Evolutionary conservation across 2,329 filamentous ascomycete species (phyloP), one percentile per base, ranked within the genome.

Genomic region (Monosporascus sp.): DNA sequence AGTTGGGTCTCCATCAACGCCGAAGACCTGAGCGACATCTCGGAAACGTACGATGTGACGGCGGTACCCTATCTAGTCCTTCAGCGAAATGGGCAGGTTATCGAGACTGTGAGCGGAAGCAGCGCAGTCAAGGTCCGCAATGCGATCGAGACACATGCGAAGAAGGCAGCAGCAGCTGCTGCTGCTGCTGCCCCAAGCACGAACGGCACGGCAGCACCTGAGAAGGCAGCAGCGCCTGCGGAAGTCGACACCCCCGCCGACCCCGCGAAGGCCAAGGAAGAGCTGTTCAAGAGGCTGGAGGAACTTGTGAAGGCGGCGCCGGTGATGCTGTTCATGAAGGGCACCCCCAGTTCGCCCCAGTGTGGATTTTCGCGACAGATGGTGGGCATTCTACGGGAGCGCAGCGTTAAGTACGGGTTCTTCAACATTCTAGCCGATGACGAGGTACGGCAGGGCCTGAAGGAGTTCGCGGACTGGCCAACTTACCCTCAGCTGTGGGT

Each of bases 311-410:
- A 93, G 75, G 94, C 94, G 5, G 93, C 94, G 35, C 90, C 92
- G 0, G 92, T 99, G 35, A 99, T 99, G 94, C 78, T 99, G 27
- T 99, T 99, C 73, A 96, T 96, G 90, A 96, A 96, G 76, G 92
- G 91, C n/a, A 95, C 90, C 3, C 91, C 91, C 0, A 89, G 85
- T 59, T 81, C 84, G 35, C 91, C 91, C 1, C 89, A 96, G 71
- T 96, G 92, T 66, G 91, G 94, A 2, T 99, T 99, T 74, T 96
- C 90, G 60, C 79, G 93, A 61, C 91, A 97, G 74, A 76, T 96
- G 45, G 94, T 99, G 44, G 85, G 78, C 25, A 82, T 99, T 47
- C 74, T 99, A 63, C 83, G 94, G 50, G 93, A 97, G 73, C 87
- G 90, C 67, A 88, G 88, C 48, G 88, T 99, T 55, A 90, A 96